Percentiles rank a stretch among this genome's conserved stretches.
These are phyloP conservation scores for Penicillium fuscoglaucum DNA, from an alignment of 2,329 filamentous ascomycete genomes.

Conservation along the genomic window DNA sequence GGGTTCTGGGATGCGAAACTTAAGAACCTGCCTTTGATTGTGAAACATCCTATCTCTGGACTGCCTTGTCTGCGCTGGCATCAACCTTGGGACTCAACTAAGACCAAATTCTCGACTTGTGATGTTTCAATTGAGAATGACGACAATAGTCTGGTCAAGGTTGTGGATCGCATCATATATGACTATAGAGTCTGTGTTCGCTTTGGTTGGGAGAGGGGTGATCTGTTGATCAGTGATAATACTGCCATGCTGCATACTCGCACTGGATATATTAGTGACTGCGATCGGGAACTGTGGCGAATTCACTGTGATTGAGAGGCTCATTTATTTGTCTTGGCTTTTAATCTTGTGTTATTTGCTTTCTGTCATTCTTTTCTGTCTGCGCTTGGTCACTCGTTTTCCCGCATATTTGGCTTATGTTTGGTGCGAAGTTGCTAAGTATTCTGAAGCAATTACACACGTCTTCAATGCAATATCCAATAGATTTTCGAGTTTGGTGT, in stretches of 20 bases:
- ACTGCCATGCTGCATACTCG: conserved; percentile 31
- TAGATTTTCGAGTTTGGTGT: background rate
- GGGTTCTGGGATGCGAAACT: conserved; percentile 51
- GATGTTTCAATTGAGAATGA: conserved; percentile 47
- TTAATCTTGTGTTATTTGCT: background rate
- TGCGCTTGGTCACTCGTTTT: background rate
- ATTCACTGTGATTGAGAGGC: conserved; percentile 28
- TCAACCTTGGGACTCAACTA: conserved; percentile 55
- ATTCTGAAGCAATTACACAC: background rate
- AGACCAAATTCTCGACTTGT: conserved; percentile 53
- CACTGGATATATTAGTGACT: conserved; percentile 27
- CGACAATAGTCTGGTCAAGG: conserved; percentile 39
- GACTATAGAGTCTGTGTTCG: conserved; percentile 54
- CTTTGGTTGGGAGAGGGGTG: conserved; percentile 57
- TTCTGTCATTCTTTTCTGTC: background rate
- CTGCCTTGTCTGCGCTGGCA: conserved; percentile 56
- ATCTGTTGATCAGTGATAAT: conserved; percentile 57
- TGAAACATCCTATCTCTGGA: conserved; percentile 48
- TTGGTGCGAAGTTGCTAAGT: background rate
- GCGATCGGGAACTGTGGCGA: conserved; percentile 30
- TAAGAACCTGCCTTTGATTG: conserved; percentile 47
- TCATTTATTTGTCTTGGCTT: background rate
- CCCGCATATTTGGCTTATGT: background rate
- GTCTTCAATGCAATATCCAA: background rate
- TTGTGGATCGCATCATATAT: conserved; percentile 48